Evolutionary conservation across 2,329 filamentous ascomycete species (phyloP).

Genomic region (Colletotrichum cordylinicola): DNA sequence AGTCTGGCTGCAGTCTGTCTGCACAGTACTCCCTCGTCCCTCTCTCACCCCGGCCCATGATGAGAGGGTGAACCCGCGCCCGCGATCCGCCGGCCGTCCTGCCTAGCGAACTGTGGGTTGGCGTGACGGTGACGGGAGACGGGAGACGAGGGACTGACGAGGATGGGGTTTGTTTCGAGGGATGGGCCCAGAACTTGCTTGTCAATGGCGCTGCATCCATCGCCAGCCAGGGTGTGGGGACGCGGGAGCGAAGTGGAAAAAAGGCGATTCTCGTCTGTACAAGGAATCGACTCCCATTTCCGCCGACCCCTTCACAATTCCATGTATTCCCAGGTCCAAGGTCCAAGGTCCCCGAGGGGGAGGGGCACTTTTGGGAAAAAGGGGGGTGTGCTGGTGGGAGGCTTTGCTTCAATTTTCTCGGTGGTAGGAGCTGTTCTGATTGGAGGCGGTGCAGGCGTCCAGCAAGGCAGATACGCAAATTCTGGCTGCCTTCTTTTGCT

Average conservation of each 20-base stretch:
- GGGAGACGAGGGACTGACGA: background rate
- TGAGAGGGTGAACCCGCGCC: background rate
- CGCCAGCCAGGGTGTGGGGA: background rate
- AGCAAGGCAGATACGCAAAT: conserved; percentile 14
- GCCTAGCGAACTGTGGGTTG: background rate
- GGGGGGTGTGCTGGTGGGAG: background rate
- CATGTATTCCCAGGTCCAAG: background rate
- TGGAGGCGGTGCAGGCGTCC: conserved; percentile 19
- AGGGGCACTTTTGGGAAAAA: background rate
- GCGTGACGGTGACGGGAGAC: background rate
- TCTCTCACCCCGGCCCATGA: background rate
- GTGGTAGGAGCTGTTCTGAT: background rate
- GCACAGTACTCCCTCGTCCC: background rate
- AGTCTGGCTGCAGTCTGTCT: background rate
- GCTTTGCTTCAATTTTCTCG: conserved; percentile 10
- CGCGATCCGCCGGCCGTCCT: background rate
- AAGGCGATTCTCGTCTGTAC: background rate
- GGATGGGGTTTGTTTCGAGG: background rate
- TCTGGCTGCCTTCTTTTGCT: background rate
- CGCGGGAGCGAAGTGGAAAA: conserved; percentile 15
- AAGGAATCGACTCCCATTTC: conserved; percentile 11
- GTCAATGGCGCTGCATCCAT: background rate
- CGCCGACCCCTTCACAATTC: background rate
- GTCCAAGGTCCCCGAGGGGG: background rate
- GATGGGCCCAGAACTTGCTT: background rate